phyloP scores from a whole-genome alignment of 1,284 basidiomycete species.

The Violaceomyces palustris region DNA sequence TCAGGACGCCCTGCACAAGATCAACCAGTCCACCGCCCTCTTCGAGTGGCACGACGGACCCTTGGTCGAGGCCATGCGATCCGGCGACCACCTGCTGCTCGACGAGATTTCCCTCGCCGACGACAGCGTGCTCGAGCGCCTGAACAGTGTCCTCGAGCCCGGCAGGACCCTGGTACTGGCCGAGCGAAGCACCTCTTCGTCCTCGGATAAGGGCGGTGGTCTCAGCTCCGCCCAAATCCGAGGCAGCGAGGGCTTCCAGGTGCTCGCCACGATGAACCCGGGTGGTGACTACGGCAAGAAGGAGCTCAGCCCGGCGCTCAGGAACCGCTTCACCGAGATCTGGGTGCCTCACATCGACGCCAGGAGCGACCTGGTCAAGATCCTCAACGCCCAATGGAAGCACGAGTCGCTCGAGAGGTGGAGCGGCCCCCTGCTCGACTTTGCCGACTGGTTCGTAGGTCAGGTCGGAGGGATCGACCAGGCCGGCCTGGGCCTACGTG shows the following conservation, averaged over 20 bases:
- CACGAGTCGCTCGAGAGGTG: conserved; percentile 60
- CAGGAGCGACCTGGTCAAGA: conserved; percentile 70
- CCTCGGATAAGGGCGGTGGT: conserved; percentile 13
- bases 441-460: conserved; percentile 72
- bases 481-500: conserved; percentile 63
- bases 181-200: conserved; percentile 68
- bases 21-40: conserved; percentile 61
- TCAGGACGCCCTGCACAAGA: conserved; percentile 57
- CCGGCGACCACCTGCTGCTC: conserved; percentile 79
- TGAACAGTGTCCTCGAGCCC: conserved; percentile 94
- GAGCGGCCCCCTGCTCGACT: conserved; percentile 70
- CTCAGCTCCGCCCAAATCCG: conserved; percentile 26
- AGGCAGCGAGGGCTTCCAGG: conserved; percentile 63
- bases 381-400: conserved; percentile 71
- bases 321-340: conserved; percentile 98
- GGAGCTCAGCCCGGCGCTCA: conserved; percentile 89
- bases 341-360: conserved; percentile 89
- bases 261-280: conserved; percentile 98
- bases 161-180: conserved; percentile 84
- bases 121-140: conserved; percentile 92
- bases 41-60: conserved; percentile 98
- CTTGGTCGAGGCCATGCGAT: conserved; percentile 82
- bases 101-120: conserved; percentile 98
- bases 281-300: conserved; percentile 99
- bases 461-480: conserved; percentile 63